These are phyloP conservation scores for Malassezia brasiliensis DNA, from an alignment of 1,284 basidiomycete genomes.

Conservation along the genomic window DNA sequence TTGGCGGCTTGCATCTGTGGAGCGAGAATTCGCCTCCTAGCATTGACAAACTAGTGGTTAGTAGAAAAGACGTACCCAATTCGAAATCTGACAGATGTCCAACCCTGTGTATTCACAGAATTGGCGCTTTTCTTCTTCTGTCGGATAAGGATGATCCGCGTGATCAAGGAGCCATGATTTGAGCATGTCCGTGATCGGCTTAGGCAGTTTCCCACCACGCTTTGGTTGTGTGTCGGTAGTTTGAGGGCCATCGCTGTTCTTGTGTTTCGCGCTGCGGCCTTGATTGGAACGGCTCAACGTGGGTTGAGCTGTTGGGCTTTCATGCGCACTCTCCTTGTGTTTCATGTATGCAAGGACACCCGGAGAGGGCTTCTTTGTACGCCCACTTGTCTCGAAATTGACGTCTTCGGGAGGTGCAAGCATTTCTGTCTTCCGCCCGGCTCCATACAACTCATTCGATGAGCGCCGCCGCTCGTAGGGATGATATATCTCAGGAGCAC, in stretches of 20 bases:
- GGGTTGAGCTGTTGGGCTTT: no score
- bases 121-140: slow-evolving; percentile 80
- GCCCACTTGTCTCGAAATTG: no score
- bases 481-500: no score
- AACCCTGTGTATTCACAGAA: slow-evolving; percentile 72
- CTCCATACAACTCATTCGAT: no score
- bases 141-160: slow-evolving; percentile 77
- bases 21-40: slow-evolving; percentile 33
- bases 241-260: background rate
- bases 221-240: slow-evolving; percentile 1
- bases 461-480: no score
- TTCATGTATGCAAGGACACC: no score
- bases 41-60: slow-evolving; percentile 33
- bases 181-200: slow-evolving; percentile 76
- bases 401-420: no score
- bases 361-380: no score
- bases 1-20: slow-evolving; percentile 13
- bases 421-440: no score
- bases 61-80: slow-evolving; percentile 19
- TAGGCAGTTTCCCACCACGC: slow-evolving; percentile 72
- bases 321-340: no score
- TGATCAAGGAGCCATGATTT: slow-evolving; percentile 83
- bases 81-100: slow-evolving; percentile 67
- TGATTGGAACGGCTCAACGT: background rate
- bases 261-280: background rate